Percentiles rank a stretch among this genome's conserved stretches.
Conservation (phyloP, 1,284 basidiomycete genomes). For the Calocybe gambosa region DNA sequence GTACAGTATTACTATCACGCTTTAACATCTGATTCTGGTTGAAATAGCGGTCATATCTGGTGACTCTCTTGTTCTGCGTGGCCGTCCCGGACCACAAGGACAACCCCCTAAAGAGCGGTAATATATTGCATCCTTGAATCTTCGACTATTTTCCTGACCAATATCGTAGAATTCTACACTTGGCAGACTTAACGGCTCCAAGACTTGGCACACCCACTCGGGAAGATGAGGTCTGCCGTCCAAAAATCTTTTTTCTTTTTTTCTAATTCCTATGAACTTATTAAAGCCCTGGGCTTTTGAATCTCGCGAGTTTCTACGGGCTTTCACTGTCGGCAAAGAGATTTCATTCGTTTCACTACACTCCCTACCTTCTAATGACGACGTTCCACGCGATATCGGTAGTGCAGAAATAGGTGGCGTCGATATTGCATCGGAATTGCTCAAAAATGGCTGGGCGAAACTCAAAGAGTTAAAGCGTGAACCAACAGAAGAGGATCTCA, state of each 20-base stretch:
- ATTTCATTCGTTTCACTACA: conserved; percentile 75
- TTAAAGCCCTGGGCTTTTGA: conserved; percentile 84
- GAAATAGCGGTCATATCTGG: conserved; percentile 78
- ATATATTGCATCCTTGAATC: conserved; percentile 15
- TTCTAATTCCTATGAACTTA: conserved; percentile 5
- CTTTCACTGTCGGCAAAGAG: conserved; percentile 84
- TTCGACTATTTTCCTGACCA: conserved; percentile 8
- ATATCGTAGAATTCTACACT: conserved; percentile 66
- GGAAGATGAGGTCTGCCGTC: conserved; percentile 73
- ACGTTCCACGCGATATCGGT: conserved; percentile 71
- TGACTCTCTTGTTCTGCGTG: conserved; percentile 80
- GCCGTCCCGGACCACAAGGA: conserved; percentile 70
- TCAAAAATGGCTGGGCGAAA: conserved; percentile 88
- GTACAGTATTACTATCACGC: conserved; percentile 2
- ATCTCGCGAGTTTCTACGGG: conserved; percentile 87
- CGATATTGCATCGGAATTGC: conserved; percentile 75
- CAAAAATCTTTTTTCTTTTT: neutral
- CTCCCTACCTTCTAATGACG: conserved; percentile 64
- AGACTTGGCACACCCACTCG: conserved; percentile 73
- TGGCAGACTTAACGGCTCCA: conserved; percentile 80
- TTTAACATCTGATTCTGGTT: conserved; percentile 16
- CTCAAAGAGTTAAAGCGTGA: conserved; percentile 83
- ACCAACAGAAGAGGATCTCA: conserved; percentile 72
- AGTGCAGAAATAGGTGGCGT: conserved; percentile 61
- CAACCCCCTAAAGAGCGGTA: conserved; percentile 86